These are phyloP conservation scores for Darksidea phi DNA, from an alignment of 495 filamentous ascomycete genomes.

Conservation along the genomic window DNA sequence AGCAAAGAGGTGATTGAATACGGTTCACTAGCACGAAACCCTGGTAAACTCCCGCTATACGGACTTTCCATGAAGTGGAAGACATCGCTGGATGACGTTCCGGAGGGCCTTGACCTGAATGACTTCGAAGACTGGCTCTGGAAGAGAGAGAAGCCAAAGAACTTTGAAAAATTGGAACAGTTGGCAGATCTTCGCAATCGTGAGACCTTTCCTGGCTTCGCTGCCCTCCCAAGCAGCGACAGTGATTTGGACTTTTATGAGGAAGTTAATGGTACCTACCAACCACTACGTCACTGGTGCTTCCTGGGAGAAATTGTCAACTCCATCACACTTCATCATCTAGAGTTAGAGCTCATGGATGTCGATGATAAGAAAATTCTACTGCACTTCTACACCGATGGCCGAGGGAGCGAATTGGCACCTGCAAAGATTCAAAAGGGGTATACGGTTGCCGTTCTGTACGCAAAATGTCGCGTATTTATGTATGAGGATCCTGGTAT, in stretches of 20 bases:
- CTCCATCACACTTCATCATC: constrained; percentile 32
- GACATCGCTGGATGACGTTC: constrained; percentile 35
- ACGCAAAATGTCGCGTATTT: constrained; percentile 39
- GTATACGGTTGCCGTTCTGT: constrained; percentile 42
- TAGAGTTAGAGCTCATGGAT: constrained; percentile 40
- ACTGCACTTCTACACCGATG: constrained; percentile 42
- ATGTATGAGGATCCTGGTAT: constrained; percentile 34
- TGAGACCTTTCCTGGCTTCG: constrained; percentile 38
- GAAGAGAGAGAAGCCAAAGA: constrained; percentile 32
- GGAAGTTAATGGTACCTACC: constrained; percentile 16
- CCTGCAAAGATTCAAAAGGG: constrained; percentile 37
- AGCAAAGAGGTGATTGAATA: constrained; percentile 24
- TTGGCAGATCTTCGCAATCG: constrained; percentile 34
- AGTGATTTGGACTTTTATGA: constrained; percentile 34
- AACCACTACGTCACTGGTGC: constrained; percentile 38
- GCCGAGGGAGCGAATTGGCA: constrained; percentile 36
- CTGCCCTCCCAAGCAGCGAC: constrained; percentile 36
- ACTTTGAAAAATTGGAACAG: constrained; percentile 25
- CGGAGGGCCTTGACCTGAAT: constrained; percentile 32
- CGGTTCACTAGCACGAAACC: constrained; percentile 26
- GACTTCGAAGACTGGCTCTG: constrained; percentile 42
- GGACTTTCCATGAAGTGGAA: constrained; percentile 37
- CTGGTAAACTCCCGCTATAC: constrained; percentile 30
- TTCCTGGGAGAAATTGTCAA: constrained; percentile 44
- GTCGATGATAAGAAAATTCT: constrained; percentile 33